Evolutionary conservation across 148 eudicot species (phyloP), one percentile per base, ranked within the genome.

Genomic region (Hydrangea macrophylla): DNA sequence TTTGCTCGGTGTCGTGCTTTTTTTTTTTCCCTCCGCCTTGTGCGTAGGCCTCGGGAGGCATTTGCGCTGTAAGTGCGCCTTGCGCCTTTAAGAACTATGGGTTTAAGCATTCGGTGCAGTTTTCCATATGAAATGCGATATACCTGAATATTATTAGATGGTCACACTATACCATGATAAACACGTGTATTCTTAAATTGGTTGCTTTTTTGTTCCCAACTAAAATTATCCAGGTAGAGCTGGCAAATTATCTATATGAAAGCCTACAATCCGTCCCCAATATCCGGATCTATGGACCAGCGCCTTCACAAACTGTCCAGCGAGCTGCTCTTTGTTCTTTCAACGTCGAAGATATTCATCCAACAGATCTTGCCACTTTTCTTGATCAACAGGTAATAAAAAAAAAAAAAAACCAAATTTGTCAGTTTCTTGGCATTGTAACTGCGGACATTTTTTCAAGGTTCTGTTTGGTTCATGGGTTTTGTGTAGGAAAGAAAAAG

Each of bases 291-390:
- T 92, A 92, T 65, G 98, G 98, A 53, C 98, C 98, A 3, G 79
- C 70, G 7, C 92, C 94, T 75, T 87, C 98, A 3, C 60, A 78
- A 67, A 77, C 84, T 26, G 82, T 87, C 31, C 72, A 20, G 48
- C 86, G 98, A 40, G 96, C 90, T 55, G 96, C 98, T 71, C 81
- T 92, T 26, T 92, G 98, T 78, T 84, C 98, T 6, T 92, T 92
- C 77, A 92, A 92, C 68, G 82, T 92, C 25, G 81, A 90, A 72
- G 82, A 71, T 60, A 76, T 92, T 64, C 96, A 89, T 72, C 94
- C 96, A 13, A 89, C 96, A 2, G 96, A 89, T 71, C 70, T 92
- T 42, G 96, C 96, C 20, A 90, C 98, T 44, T 81, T 92, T 73
- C 88, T 92, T 55, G 98, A 92, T 72, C 98, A 92, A 67, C 96